phyloP scores from a whole-genome alignment of 169 alveolate species.

The Plasmodium reichenowi region DNA sequence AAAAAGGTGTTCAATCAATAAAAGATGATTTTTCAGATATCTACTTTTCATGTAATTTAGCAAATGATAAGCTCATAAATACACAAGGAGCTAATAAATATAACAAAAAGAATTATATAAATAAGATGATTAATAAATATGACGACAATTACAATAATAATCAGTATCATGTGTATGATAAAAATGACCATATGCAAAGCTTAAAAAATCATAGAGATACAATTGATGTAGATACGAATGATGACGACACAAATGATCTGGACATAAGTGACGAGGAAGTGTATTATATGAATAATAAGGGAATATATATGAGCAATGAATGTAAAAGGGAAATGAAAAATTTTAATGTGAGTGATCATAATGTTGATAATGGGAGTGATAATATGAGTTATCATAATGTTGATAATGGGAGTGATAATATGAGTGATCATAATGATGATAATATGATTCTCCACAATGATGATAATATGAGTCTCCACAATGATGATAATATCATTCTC shows the following conservation, averaged over 20 bases:
- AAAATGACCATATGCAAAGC: not conserved
- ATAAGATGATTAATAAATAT: not conserved
- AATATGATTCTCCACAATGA: not conserved
- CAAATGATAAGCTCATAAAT: no score
- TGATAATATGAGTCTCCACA: not conserved
- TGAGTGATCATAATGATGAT: not conserved
- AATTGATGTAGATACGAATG: not conserved
- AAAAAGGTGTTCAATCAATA: no score
- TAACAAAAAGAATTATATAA: not conserved
- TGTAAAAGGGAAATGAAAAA: not conserved
- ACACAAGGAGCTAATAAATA: no score
- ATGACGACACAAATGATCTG: not conserved
- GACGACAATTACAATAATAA: not conserved
- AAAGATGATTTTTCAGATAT: no score
- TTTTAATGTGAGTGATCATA: not conserved
- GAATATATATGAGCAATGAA: not conserved
- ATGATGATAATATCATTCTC: not conserved
- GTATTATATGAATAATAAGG: not conserved
- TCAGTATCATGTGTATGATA: no score
- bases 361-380: not conserved
- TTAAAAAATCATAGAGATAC: not conserved
- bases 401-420: not conserved
- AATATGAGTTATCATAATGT: not conserved
- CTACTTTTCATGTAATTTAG: no score
- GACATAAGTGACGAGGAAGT: not conserved